Conservation (phyloP, 257 asterid species). For the Solanum pinnatisectum region DNA sequence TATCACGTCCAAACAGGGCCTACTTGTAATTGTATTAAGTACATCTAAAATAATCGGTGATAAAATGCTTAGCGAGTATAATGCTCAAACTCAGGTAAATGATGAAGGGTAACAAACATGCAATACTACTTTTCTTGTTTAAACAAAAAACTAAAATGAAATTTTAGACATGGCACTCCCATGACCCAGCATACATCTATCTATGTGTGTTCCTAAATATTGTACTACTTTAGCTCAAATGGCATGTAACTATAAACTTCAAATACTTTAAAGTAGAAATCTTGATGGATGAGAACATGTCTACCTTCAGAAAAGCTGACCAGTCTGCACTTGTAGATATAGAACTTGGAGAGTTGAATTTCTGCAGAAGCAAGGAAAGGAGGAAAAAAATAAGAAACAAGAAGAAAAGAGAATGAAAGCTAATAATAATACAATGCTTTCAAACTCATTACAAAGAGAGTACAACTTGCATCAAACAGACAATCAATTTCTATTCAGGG, state of each 20-base stretch:
- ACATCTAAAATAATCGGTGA: background rate
- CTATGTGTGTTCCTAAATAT: background rate
- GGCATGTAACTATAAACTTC: background rate
- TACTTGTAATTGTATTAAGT: background rate
- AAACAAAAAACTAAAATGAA: background rate
- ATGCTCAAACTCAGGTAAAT: background rate
- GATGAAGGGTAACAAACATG: background rate
- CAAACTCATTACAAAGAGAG: background rate
- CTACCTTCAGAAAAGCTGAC: constrained; percentile 92
- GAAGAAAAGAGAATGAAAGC: background rate
- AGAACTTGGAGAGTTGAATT: constrained; percentile 91
- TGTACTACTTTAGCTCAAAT: background rate
- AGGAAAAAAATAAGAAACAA: background rate
- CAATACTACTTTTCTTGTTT: background rate
- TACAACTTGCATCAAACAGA: background rate
- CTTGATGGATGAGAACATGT: background rate
- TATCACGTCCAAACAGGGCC: background rate
- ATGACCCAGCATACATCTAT: background rate
- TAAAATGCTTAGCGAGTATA: background rate
- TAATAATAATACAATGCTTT: background rate
- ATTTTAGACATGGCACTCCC: background rate
- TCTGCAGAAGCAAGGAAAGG: constrained; percentile 26
- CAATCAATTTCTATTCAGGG: background rate
- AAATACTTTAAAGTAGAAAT: background rate
- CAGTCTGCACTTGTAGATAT: constrained; percentile 73